A percentile compares a stretch with the other conserved stretches of the same genome.
Conservation (phyloP, 163 green algal species). For the Prototheca stagnorum region DNA sequence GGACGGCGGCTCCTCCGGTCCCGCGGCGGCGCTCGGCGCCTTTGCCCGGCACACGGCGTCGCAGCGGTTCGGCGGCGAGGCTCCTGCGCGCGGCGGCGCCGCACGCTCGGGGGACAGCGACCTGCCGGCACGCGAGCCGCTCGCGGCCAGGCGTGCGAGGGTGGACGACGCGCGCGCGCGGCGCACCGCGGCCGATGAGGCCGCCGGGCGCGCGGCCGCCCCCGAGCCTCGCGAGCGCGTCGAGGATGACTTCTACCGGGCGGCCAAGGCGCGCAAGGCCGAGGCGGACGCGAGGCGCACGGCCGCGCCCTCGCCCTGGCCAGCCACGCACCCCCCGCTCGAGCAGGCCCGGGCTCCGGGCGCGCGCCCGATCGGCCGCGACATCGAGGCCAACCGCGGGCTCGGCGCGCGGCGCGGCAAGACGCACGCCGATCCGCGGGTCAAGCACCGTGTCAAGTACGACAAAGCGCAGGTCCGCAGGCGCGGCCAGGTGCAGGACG, state of each 20-base stretch:
- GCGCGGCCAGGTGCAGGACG: slow-evolving; percentile 62
- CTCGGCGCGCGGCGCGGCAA: slow-evolving; percentile 86
- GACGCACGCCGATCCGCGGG: slow-evolving; percentile 84
- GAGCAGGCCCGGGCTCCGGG: slow-evolving; percentile 12
- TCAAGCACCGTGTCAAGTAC: slow-evolving; percentile 51
- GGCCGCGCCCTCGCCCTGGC: slow-evolving; percentile 5
- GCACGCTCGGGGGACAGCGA: slow-evolving; percentile 47
- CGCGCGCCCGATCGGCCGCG: slow-evolving; percentile 31
- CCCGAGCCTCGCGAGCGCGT: slow-evolving; percentile 12
- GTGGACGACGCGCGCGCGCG: too few relatives aligned
- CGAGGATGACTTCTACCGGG: slow-evolving; percentile 62
- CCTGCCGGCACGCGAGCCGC: slow-evolving; percentile 30
- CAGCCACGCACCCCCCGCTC: slow-evolving; percentile 20
- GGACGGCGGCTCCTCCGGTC: too few relatives aligned
- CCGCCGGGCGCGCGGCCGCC: slow-evolving; percentile 6
- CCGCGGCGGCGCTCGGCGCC: slow-evolving; percentile 24
- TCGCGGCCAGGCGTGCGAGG: slow-evolving; percentile 53
- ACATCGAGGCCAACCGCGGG: slow-evolving; percentile 89
- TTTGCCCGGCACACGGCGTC: slow-evolving; percentile 34
- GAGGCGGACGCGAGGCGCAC: not conserved
- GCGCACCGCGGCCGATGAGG: slow-evolving; percentile 19
- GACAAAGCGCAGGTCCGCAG: slow-evolving; percentile 56
- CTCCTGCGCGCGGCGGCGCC: slow-evolving; percentile 1
- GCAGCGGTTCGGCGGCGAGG: not conserved
- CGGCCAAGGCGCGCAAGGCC: slow-evolving; percentile 17